Percentiles rank a stretch among this genome's conserved stretches.
Evolutionary conservation across 306 rosid genomes (phyloP).

Genomic region (Medicago arabica): DNA sequence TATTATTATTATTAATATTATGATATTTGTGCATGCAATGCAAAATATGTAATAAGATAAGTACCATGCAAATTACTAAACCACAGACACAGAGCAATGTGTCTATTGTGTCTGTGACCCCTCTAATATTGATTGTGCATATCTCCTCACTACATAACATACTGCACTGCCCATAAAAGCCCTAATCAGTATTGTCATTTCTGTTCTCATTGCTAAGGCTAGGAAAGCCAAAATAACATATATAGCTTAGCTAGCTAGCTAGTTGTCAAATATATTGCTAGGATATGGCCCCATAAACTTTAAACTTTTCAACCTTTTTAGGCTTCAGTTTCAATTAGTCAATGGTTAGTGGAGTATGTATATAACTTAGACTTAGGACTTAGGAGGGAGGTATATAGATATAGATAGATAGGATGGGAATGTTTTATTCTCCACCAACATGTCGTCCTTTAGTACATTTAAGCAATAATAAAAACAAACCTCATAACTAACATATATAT

Average conservation of each 20-base stretch:
- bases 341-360: conserved; percentile 1
- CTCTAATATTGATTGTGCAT: conserved; percentile 18
- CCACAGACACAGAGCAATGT: conserved; percentile 32
- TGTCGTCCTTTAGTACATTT: conserved; percentile 30
- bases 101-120: conserved; percentile 31
- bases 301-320: not conserved
- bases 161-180: conserved; percentile 41
- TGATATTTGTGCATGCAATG: conserved; percentile 46
- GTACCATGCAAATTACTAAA: conserved; percentile 40
- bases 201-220: not conserved
- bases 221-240: conserved; percentile 7
- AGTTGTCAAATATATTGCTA: not conserved
- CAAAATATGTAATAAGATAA: conserved; percentile 38
- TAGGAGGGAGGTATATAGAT: conserved; percentile 10
- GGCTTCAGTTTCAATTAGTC: conserved; percentile 41
- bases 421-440: conserved; percentile 43
- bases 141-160: not conserved
- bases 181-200: conserved; percentile 45
- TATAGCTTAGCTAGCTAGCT: not conserved
- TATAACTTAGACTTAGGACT: not conserved
- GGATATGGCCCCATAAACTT: conserved; percentile 27
- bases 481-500: conserved; percentile 36
- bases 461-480: conserved; percentile 41
- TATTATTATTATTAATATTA: not conserved
- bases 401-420: conserved; percentile 37